A percentile compares a stretch with the other conserved stretches of the same genome.
Evolutionary conservation across 2,329 filamentous ascomycete genomes (phyloP).

Genomic region (Calonectria fujianensis): DNA sequence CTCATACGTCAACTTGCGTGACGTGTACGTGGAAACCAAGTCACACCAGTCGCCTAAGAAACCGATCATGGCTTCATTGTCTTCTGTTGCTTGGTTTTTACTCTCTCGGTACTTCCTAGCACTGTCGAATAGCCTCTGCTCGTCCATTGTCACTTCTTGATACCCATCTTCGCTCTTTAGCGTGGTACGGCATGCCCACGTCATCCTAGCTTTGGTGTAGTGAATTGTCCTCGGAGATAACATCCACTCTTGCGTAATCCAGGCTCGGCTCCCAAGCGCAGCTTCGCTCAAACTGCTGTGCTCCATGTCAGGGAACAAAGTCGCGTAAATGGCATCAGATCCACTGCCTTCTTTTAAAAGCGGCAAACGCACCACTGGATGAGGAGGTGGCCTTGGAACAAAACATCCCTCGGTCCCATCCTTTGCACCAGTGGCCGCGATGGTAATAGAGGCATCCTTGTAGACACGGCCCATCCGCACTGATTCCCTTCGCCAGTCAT

Average conservation of each 20-base stretch:
- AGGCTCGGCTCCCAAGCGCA: not conserved
- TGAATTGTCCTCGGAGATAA: not conserved
- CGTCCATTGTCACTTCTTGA: not conserved
- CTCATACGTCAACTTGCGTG: not conserved
- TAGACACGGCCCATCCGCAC: slow-evolving; percentile 43
- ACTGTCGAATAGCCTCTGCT: not conserved
- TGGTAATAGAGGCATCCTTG: slow-evolving; percentile 39
- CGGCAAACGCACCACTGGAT: not conserved
- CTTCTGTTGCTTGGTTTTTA: not conserved
- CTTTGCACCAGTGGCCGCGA: slow-evolving; percentile 33
- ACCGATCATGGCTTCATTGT: not conserved
- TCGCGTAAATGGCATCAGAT: not conserved
- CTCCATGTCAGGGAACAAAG: not conserved
- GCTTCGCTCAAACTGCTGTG: not conserved
- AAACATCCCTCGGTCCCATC: slow-evolving; percentile 33
- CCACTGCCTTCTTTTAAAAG: not conserved
- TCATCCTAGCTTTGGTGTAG: slow-evolving; percentile 11
- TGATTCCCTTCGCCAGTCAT: slow-evolving; percentile 46
- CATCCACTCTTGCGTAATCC: slow-evolving; percentile 10
- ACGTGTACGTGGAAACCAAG: not conserved
- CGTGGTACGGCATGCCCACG: not conserved
- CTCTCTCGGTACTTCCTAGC: not conserved
- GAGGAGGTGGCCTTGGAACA: slow-evolving; percentile 23
- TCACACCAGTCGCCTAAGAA: slow-evolving; percentile 1
- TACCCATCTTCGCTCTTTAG: not conserved